Evolutionary conservation across 2,329 filamentous ascomycete species (phyloP), one percentile per base, ranked within the genome.

Genomic region (Lasiodiplodia theobromae): DNA sequence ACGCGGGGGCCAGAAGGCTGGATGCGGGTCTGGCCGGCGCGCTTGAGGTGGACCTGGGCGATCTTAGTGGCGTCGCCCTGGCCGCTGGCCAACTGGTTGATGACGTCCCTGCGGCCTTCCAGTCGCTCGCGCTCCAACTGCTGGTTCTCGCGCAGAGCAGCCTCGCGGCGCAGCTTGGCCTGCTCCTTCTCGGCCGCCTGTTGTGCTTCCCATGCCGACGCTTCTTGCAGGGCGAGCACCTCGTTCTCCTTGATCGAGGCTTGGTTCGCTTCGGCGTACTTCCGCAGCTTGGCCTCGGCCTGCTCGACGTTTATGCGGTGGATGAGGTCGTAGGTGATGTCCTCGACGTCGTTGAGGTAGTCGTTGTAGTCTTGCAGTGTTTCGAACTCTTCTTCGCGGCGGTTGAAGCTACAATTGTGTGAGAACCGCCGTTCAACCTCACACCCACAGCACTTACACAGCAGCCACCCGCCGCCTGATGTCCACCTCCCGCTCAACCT

Each of bases 311-410:
- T 89, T 53, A 84, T 86, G 52, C 90, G 89, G 71, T 89, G 86
- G 66, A 97, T 91, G 11, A 99, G 86, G 77, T 97, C 95, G 81
- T 94, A 94, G 1, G 94, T 94, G 70, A 97, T 87, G 72, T 91
- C 89, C 83, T 99, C 96, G 49, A 97, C 93, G 76, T 92, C 90
- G 80, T 98, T 93, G 14, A 99, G 88, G 82, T 98, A 97, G 79
- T 97, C 91, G 81, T 99, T 97, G 84, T 91, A 99, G 76, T 90
- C 91, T 53, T 88, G 83, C 69, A 97, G 85, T 2, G 88, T 89
- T 79, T 96, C 92, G 75, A 99, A 99, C 78, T 99, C 96, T 71
- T 96, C 92, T 81, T 97, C 91, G 21, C 88, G 85, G 74, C 93
- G 91, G 82, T 98, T 97, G 80, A 98, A 95, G 11, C 95, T 92